Conservation (phyloP, 2,329 filamentous ascomycete genomes). For the Pyricularia grisea region DNA sequence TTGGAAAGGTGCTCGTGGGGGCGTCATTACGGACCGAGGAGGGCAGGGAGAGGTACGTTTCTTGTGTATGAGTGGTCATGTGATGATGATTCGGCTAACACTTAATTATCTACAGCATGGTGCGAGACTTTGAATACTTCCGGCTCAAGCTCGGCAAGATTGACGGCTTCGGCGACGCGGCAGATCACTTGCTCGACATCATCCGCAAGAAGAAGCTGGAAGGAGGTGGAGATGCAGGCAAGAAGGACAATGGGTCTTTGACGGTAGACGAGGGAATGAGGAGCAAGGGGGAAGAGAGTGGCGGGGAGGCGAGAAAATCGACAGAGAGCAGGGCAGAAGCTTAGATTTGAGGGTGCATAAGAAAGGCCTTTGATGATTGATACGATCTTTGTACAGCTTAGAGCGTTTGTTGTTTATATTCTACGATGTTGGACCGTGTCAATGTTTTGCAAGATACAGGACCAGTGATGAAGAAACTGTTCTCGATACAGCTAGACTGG, state of each 20-base stretch:
- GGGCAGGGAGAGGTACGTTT: slow-evolving; percentile 61
- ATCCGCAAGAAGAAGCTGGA: slow-evolving; percentile 49
- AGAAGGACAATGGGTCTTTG: background rate
- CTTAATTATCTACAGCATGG: slow-evolving; percentile 45
- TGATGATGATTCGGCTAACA: background rate
- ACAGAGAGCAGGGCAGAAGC: background rate
- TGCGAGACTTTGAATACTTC: slow-evolving; percentile 67
- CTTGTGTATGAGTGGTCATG: background rate
- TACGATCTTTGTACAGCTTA: background rate
- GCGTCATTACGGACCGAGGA: slow-evolving; percentile 54
- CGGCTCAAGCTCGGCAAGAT: slow-evolving; percentile 63
- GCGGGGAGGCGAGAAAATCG: background rate
- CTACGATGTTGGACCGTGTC: background rate
- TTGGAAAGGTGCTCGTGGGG: slow-evolving; percentile 60
- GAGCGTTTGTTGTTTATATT: background rate
- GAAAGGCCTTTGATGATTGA: background rate
- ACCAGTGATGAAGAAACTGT: background rate
- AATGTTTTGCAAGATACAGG: background rate
- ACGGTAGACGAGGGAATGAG: background rate
- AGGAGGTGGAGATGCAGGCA: background rate
- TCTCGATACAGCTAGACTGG: background rate
- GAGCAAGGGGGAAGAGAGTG: background rate
- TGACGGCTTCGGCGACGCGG: slow-evolving; percentile 68
- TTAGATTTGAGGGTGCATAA: background rate
- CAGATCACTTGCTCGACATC: slow-evolving; percentile 57